Base-by-base conservation (phyloP, 31 red algal genomes). In the Asparagopsis taxiformis region DNA sequence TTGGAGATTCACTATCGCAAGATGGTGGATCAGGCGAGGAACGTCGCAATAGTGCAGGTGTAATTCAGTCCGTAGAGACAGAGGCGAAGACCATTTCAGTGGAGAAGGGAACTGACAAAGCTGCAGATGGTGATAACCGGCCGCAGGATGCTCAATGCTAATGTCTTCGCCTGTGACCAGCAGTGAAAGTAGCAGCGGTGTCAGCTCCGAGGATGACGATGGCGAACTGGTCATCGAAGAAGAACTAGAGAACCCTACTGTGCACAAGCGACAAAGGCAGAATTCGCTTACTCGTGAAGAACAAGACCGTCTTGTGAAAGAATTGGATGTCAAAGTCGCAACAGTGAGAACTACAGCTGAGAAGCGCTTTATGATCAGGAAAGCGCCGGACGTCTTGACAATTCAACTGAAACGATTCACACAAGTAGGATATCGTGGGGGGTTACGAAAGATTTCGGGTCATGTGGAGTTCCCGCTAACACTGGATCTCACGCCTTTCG, bases 321-420 rank as follows among this genome's bases (percentile, higher is more conserved):
- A 25, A 7, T 43, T 71, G 26, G 62, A 70, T 3, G 51, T 77
- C 16, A 55, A 87, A 30, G 72, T 87, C n/a, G 75, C 78, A 32
- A 73, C 72, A 25, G 77, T 92, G 35, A 68, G 77, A 3, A 68
- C 59, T 36, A 67, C 70, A 52, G 88, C 88, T 44, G 80, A 92
- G 50, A 79, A 80, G 51, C 77, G 74, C 30, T 79, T 81, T 59
- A 41, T 79, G 68, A 55, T 92, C 10, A 33, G 51, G 19, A 54
- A 55, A 26, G 64, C 80, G 31, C 72, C 78, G 17, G 37, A 51
- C 28, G 78, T 76, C 16, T 34, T 95, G 15, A 59, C 82, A 1
- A 59, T 95, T 62, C 91, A 95, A 34, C 43, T 95, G 84, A 89
- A 95, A 31, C 84, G 91, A 24, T 95, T 95, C 32, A 72, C 79